Conservation (phyloP, 495 filamentous ascomycete genomes). For the Daldinia childiae region DNA sequence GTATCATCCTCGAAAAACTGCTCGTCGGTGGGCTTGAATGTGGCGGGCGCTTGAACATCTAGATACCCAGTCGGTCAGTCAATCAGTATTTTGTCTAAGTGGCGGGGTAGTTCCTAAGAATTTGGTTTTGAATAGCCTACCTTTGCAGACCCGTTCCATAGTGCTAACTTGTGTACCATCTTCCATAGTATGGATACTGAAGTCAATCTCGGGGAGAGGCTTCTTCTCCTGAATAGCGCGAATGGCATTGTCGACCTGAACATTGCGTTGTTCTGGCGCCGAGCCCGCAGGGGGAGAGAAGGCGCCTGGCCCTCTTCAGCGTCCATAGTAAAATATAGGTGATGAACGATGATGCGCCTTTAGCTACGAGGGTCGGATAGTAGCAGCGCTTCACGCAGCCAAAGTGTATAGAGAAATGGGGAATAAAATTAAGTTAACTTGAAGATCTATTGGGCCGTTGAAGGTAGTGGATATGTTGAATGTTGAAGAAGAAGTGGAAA, state of each 20-base stretch:
- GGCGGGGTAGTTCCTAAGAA: constrained; percentile 27
- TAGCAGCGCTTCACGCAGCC: constrained; percentile 14
- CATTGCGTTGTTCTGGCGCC: constrained; percentile 47
- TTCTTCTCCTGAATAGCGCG: constrained; percentile 92
- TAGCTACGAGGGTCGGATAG: constrained; percentile 4
- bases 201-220: constrained; percentile 96
- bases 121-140: constrained; percentile 58
- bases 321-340: constrained; percentile 50
- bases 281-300: constrained; percentile 30
- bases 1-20: constrained; percentile 78
- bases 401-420: not conserved
- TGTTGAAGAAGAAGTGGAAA: constrained; percentile 16
- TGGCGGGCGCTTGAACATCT: constrained; percentile 98
- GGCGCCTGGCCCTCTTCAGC: constrained; percentile 48
- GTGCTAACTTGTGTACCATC: constrained; percentile 96
- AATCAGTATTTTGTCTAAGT: constrained; percentile 12
- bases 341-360: constrained; percentile 35
- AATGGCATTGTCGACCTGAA: constrained; percentile 72
- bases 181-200: constrained; percentile 97
- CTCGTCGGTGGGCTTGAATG: constrained; percentile 86
- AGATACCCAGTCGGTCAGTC: constrained; percentile 29
- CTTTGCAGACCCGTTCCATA: constrained; percentile 94
- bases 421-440: constrained; percentile 18
- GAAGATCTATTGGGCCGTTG: constrained; percentile 20
- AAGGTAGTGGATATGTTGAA: constrained; percentile 16